phyloP scores from a whole-genome alignment of 2,329 filamentous ascomycete species.

The Onygena corvina region DNA sequence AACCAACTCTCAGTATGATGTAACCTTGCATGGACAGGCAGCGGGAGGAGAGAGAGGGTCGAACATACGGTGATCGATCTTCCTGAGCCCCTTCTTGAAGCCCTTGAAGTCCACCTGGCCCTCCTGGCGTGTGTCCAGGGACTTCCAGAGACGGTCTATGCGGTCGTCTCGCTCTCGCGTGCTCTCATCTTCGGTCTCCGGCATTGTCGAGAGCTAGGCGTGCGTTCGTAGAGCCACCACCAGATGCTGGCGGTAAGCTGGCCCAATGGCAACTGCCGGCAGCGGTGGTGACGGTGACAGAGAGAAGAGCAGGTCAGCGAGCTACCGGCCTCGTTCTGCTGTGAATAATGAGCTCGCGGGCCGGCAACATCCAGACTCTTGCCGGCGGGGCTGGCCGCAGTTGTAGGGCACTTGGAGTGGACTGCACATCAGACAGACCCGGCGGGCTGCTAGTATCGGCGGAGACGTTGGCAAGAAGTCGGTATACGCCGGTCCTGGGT shows the following conservation, averaged over 20 bases:
- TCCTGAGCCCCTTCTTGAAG: constrained; percentile 69
- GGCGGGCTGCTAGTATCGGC: too few relatives aligned
- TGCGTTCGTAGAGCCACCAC: background rate
- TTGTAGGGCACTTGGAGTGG: background rate
- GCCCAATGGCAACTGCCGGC: background rate
- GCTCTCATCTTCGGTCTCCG: constrained; percentile 48
- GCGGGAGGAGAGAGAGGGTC: constrained; percentile 10
- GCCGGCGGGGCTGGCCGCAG: constrained; percentile 4
- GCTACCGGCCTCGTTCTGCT: background rate
- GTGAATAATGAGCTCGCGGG: background rate
- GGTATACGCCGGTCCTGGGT: too few relatives aligned
- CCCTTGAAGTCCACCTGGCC: constrained; percentile 75
- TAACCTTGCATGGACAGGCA: constrained; percentile 8
- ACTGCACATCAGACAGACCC: constrained; percentile 4
- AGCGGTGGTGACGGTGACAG: background rate
- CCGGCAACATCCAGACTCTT: constrained; percentile 4
- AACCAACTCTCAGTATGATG: constrained; percentile 1
- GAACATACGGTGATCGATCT: constrained; percentile 78
- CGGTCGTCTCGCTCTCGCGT: constrained; percentile 68
- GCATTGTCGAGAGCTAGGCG: background rate
- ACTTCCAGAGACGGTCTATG: constrained; percentile 71
- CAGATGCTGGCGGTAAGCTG: background rate
- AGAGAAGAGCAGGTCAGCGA: background rate
- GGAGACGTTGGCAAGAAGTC: too few relatives aligned
- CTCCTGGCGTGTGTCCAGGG: constrained; percentile 62